Conservation (phyloP, 2,329 filamentous ascomycete genomes). For the Fusarium sp. region DNA sequence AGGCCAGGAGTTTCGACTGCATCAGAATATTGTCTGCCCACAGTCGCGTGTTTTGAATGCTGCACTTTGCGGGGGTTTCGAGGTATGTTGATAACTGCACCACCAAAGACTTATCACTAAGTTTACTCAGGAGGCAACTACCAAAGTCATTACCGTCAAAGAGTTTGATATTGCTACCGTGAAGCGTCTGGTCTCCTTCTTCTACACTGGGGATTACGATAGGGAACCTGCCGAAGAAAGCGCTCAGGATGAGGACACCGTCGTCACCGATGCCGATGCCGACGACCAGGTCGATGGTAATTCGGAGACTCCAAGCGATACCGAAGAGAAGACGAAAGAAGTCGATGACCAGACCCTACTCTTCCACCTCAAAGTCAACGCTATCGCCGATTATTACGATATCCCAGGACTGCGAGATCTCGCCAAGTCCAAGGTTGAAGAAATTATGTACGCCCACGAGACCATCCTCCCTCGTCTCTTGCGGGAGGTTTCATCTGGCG, state of each 20-base stretch:
- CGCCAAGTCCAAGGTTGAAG: neutral
- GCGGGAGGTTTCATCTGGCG: neutral
- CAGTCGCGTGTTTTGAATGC: neutral
- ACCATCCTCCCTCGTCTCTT: neutral
- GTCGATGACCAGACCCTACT: neutral
- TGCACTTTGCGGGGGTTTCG: neutral
- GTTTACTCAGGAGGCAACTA: neutral
- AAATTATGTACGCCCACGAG: neutral
- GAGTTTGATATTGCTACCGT: neutral
- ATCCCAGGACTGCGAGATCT: neutral
- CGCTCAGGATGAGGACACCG: neutral
- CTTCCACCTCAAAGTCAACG: neutral
- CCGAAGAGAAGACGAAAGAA: fast-evolving
- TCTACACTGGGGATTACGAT: neutral
- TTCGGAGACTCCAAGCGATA: no score
- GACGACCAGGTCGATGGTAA: no score
- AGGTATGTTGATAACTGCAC: neutral
- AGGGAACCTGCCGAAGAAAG: neutral
- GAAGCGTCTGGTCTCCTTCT: neutral
- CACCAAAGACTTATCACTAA: fast-evolving
- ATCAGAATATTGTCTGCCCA: neutral
- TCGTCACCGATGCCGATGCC: neutral
- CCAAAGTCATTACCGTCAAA: neutral
- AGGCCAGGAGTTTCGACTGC: neutral
- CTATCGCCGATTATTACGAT: neutral